These are phyloP conservation scores for Pseudocercospora crystallina DNA, from an alignment of 2,329 filamentous ascomycete species.

Conservation along the genomic window DNA sequence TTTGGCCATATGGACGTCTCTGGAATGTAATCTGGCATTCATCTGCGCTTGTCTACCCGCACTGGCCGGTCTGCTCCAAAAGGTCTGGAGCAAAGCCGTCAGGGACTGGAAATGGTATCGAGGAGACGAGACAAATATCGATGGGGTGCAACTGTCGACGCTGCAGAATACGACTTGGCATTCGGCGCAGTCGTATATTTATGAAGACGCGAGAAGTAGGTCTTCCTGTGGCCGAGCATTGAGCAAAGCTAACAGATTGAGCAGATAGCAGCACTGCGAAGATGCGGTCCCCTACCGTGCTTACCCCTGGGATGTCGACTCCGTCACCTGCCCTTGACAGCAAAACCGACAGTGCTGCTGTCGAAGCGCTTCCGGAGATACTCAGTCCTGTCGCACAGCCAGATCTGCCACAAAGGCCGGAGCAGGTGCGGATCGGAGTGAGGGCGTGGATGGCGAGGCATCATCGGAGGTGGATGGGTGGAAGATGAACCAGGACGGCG, in stretches of 20 bases:
- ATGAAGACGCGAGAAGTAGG: slow-evolving; percentile 1
- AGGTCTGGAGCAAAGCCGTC: slow-evolving; percentile 1
- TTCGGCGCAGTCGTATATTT: not conserved
- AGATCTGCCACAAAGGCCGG: slow-evolving; percentile 5
- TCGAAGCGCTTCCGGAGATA: slow-evolving; percentile 2
- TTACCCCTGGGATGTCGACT: not conserved
- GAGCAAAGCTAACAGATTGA: not conserved
- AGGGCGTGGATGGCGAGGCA: slow-evolving; percentile 4
- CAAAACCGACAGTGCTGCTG: not conserved
- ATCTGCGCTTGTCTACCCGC: slow-evolving; percentile 21
- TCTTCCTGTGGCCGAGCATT: no score
- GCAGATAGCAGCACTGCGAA: not conserved
- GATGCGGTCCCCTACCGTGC: slow-evolving; percentile 1
- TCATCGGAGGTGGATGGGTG: slow-evolving; percentile 2
- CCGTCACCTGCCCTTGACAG: not conserved
- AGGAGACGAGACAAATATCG: not conserved
- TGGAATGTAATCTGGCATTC: slow-evolving; percentile 17
- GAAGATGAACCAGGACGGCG: no score
- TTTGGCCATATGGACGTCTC: slow-evolving; percentile 14
- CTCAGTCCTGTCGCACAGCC: slow-evolving; percentile 3
- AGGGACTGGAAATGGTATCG: not conserved
- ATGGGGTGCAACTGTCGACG: slow-evolving; percentile 6
- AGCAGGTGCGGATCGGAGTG: slow-evolving; percentile 1
- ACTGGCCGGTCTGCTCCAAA: slow-evolving; percentile 13
- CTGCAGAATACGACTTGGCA: no score